Evolutionary conservation across 2,329 filamentous ascomycete species (phyloP), one percentile per base, ranked within the genome.

Genomic region (Phialocephala subalpina): DNA sequence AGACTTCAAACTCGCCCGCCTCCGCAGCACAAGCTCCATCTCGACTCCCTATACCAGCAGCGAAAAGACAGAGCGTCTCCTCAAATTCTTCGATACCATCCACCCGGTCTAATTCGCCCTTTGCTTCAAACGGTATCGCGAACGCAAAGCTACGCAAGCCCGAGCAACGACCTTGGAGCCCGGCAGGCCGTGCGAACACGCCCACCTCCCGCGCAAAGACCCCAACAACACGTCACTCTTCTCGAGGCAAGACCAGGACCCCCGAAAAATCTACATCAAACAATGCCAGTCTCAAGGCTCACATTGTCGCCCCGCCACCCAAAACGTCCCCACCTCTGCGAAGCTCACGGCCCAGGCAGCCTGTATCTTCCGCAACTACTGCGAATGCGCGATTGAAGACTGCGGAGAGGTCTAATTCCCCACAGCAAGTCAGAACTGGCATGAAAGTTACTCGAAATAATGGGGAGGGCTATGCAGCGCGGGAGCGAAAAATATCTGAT

Each of bases 301-400:
- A 92, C 76, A 92, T 96, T 70, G 86, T 90, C 64, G 82, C 87
- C 38, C 87, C 92, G 52, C 83, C 84, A 20, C 87, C 92, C 0
- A 93, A 92, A 75, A 84, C 90, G 38, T 97, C 94, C 0, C 93
- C 93, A 3, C 88, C 90, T 11, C 81, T 97, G 58, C 87, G 93
- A 74, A 96, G 92, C 74, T 96, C 93, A 49, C 85, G 92, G 49
- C 92, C 92, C n/a, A 85, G 93, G 60, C 90, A 93, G 74, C 90
- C 92, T 9, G 89, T 97, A 25, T 93, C 92, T 11, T 83, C 87
- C 62, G 91, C 91, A n/a, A 86, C 86, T 2, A 91, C 91, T n/a
- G 83, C 89, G 36, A 87, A 89, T 62, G 91, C 91, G 40, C 87
- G 90, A 64, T 86, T 89, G 72, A 90, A 85, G 75, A 85, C 87